Percentiles rank a stretch among this genome's conserved stretches.
Conservation (phyloP, 345 rosid genomes). For the Adansonia digitata region DNA sequence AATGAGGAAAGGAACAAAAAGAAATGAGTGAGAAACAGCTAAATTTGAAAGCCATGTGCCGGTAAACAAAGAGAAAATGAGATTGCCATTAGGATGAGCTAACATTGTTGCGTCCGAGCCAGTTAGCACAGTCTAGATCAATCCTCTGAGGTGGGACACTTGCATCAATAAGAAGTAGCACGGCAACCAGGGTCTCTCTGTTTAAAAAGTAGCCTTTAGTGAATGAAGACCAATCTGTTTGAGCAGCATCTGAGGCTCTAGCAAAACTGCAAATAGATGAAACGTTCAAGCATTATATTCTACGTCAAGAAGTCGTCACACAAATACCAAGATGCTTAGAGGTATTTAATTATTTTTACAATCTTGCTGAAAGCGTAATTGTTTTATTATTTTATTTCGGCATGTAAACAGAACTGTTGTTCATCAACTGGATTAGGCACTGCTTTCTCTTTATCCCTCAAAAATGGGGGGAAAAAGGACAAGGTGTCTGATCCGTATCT, state of each 20-base stretch:
- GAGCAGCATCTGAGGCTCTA: constrained; percentile 74
- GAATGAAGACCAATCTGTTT: constrained; percentile 85
- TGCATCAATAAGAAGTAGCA: constrained; percentile 82
- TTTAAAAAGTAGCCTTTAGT: constrained; percentile 91
- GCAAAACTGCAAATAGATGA: constrained; percentile 49
- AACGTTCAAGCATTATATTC: constrained; percentile 4
- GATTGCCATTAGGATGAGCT: not conserved
- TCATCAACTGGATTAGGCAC: not conserved
- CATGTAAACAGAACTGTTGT: not conserved
- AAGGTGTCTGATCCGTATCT: not conserved
- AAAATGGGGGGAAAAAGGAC: not conserved
- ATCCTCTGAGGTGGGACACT: constrained; percentile 91
- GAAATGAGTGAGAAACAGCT: not conserved
- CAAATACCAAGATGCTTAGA: not conserved
- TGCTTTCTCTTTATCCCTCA: not conserved
- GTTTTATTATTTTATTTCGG: not conserved
- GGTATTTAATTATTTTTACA: not conserved
- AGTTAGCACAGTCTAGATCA: constrained; percentile 88
- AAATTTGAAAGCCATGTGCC: not conserved
- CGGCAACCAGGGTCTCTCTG: constrained; percentile 66
- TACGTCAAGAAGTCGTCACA: not conserved
- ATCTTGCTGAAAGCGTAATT: not conserved
- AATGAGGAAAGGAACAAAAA: constrained; percentile 3
- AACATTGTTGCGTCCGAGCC: constrained; percentile 93
- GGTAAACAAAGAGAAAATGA: not conserved